phyloP scores from a whole-genome alignment of 768 basidiomycete species.

The Cubamyces sp. region DNA sequence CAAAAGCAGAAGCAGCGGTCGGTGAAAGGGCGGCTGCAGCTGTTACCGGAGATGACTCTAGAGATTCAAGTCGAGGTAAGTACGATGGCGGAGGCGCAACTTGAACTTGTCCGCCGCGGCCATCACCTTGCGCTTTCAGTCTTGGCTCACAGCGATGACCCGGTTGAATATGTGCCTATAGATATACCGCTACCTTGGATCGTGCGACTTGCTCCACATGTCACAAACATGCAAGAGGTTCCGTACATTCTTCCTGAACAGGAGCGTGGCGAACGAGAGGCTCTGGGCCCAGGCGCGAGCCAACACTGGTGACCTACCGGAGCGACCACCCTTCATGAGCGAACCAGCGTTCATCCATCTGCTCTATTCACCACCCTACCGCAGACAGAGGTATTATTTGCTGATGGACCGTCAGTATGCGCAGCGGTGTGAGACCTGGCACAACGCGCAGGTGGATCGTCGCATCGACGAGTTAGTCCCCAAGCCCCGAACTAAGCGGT shows the following conservation, averaged over 20 bases:
- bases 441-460: too few relatives aligned
- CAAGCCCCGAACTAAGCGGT: too few relatives aligned
- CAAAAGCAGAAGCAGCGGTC: too few relatives aligned
- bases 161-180: too few relatives aligned
- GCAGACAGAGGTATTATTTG: too few relatives aligned
- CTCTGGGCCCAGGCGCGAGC: not conserved
- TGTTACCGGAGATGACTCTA: not conserved
- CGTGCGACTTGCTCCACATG: not conserved
- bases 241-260: not conserved
- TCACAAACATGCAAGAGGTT: constrained; percentile 2
- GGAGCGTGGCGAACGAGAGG: not conserved
- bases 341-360: constrained; percentile 3
- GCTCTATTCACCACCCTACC: not conserved
- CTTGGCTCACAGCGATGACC: not conserved
- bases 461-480: too few relatives aligned
- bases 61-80: constrained; percentile 3
- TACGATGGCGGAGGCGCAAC: too few relatives aligned
- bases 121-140: not conserved
- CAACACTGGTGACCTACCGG: not conserved
- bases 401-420: too few relatives aligned
- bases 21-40: not conserved
- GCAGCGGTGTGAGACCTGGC: too few relatives aligned
- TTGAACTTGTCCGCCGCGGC: too few relatives aligned
- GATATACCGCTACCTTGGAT: constrained; percentile 3
- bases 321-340: not conserved